Base-by-base conservation (phyloP, 2,329 filamentous ascomycete species). In the Davidsoniella neocaledoniae region DNA sequence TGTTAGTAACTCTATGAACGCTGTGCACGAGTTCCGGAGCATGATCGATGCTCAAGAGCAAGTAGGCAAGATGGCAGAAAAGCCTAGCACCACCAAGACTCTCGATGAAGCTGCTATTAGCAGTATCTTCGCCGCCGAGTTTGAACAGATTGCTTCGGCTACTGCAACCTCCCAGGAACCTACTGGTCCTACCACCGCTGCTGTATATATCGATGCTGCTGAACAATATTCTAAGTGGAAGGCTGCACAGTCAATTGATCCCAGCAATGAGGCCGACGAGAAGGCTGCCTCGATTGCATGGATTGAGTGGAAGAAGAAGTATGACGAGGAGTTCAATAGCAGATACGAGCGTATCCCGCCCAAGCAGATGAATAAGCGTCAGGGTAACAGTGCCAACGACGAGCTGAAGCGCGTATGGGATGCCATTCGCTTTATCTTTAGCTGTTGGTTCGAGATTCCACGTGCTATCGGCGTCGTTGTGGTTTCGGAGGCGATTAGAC, bases 1-100 rank as follows among this genome's bases (percentile, higher is more conserved):
- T 36, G 79, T 96, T 55, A 86, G 84, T 55, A 81, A 83, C 62
- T 91, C 86, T 48, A 66, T 98, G 54, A 70, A 74, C 33, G 81
- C 86, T 0, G 73, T 94, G 41, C 75, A 78, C 50, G 71, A 79
- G 49, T 96, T 98, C 68, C 67, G 72, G 46, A 58, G 57, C 25
- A 74, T 79, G 69, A 66, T 74, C 9, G 66, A 68, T 48, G 43
- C 49, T 59, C 16, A 58, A 56, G 14, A 63, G 10, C 41, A 66
- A 51, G 58, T 57, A 1, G 54, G 55, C 57, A 58, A 33, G 29
- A 33, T 33, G 21, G 56, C 55, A 4, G 53, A 56, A 29, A 41
- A 54, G 56, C 49, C 49, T 50, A 25, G 57, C 60, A 21, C 45
- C 38, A 12, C 50, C 3, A 59, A 60, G 41, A 55, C 56, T 2